Conservation (phyloP, 441 rosid species). For the Populus hybrid region DNA sequence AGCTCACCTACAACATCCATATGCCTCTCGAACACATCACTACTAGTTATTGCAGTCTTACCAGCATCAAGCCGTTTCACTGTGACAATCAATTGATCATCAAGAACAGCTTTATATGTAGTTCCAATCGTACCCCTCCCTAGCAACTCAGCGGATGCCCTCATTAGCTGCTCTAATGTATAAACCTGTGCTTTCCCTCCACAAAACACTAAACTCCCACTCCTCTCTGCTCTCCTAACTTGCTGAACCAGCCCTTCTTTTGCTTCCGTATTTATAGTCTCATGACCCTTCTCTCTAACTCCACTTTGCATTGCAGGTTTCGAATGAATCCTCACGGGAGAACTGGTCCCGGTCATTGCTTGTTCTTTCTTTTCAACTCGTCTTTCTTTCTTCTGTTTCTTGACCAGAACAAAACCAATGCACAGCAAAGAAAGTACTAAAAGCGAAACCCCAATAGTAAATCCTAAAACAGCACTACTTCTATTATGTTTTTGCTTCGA, state of each 20-base stretch:
- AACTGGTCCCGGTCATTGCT: constrained; percentile 9
- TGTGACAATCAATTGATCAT: constrained; percentile 68
- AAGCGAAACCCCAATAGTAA: constrained; percentile 44
- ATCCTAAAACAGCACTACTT: constrained; percentile 41
- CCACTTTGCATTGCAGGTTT: constrained; percentile 2
- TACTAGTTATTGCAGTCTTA: constrained; percentile 52
- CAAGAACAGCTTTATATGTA: constrained; percentile 82
- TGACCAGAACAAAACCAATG: constrained; percentile 33
- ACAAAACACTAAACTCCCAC: constrained; percentile 68
- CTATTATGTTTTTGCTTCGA: constrained; percentile 29
- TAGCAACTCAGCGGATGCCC: constrained; percentile 86
- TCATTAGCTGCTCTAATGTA: constrained; percentile 84
- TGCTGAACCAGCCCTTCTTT: constrained; percentile 30
- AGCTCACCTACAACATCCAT: constrained; percentile 83
- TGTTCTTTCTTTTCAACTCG: constrained; percentile 21
- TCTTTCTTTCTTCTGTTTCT: constrained; percentile 30
- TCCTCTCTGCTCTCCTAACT: constrained; percentile 34
- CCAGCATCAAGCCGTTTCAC: constrained; percentile 76
- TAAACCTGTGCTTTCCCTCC: constrained; percentile 59
- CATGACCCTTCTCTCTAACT: background rate
- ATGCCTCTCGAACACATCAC: constrained; percentile 63
- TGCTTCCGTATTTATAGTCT: constrained; percentile 6
- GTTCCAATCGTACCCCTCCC: constrained; percentile 83
- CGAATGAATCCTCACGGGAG: background rate
- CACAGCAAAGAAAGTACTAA: constrained; percentile 38